These are phyloP conservation scores for Begonia loranthoides DNA, from an alignment of 306 rosid genomes.

Conservation along the genomic window DNA sequence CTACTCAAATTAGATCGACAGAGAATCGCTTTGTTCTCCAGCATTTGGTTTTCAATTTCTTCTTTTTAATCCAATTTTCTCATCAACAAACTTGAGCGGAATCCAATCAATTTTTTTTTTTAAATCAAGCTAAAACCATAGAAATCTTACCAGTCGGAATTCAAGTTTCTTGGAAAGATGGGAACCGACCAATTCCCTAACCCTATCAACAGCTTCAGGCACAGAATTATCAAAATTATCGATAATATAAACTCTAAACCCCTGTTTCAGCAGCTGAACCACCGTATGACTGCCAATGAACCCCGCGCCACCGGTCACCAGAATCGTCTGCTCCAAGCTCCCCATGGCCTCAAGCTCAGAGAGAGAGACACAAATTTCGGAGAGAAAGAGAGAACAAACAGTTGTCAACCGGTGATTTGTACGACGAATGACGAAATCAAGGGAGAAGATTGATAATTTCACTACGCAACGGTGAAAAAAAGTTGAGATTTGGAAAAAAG, in stretches of 20 bases:
- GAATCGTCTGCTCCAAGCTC: conserved; percentile 40
- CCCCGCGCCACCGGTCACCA: conserved; percentile 86
- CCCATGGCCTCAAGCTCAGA: conserved; percentile 14
- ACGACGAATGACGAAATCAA: no score
- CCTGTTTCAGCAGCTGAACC: conserved; percentile 67
- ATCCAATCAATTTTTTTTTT: not conserved
- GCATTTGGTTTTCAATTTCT: not conserved
- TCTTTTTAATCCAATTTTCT: not conserved
- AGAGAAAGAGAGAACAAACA: no score
- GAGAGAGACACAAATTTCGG: no score
- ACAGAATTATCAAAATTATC: conserved; percentile 74
- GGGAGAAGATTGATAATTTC: no score
- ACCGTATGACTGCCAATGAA: conserved; percentile 87
- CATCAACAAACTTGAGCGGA: not conserved
- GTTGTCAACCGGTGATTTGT: no score
- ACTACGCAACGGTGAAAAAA: no score
- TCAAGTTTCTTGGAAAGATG: conserved; percentile 57
- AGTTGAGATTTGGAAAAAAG: no score
- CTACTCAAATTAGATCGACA: no score
- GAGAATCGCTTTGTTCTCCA: not conserved
- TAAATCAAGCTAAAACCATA: not conserved
- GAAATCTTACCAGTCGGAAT: conserved; percentile 35
- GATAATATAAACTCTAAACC: conserved; percentile 40
- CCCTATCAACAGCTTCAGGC: conserved; percentile 58
- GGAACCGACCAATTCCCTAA: conserved; percentile 56